Percentiles rank a stretch among this genome's conserved stretches.
phyloP scores from a whole-genome alignment of 768 basidiomycete species.

The Holtermanniella nyarrowii region DNA sequence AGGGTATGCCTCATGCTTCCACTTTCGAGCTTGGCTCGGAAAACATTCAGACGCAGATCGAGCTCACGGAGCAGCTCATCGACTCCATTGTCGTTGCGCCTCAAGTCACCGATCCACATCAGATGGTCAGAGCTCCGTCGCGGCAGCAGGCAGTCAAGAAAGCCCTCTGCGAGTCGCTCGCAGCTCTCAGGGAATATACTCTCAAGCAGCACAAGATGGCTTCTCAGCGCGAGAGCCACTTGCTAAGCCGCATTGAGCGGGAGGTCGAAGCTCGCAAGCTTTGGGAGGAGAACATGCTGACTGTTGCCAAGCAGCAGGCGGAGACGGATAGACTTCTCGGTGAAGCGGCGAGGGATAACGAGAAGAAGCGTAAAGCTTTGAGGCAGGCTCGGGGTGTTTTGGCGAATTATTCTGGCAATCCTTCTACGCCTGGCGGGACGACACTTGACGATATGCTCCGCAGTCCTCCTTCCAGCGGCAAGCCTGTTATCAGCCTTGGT shows the following conservation, averaged over 20 bases:
- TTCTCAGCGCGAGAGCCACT: conserved; percentile 63
- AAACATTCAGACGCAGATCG: conserved; percentile 55
- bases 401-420: conserved; percentile 45
- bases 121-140: conserved; percentile 21
- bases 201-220: conserved; percentile 60
- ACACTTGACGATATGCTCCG: conserved; percentile 11
- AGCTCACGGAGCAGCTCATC: conserved; percentile 60
- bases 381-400: conserved; percentile 30
- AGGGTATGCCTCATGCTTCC: conserved; percentile 26
- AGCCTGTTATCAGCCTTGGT: neutral
- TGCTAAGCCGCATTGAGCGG: conserved; percentile 49
- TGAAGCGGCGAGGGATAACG: conserved; percentile 46
- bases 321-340: conserved; percentile 69
- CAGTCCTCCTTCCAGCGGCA: conserved; percentile 14
- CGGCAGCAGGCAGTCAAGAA: conserved; percentile 52
- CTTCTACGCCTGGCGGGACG: neutral
- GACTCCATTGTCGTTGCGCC: conserved; percentile 41
- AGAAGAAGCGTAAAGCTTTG: conserved; percentile 45
- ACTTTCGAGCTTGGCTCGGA: conserved; percentile 35
- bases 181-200: conserved; percentile 52
- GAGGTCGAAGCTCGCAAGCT: conserved; percentile 59
- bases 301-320: conserved; percentile 77
- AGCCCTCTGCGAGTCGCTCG: conserved; percentile 45
- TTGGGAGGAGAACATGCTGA: conserved; percentile 85
- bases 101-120: neutral